These are phyloP conservation scores for Plenodomus biglobosus DNA, from an alignment of 2,329 filamentous ascomycete species.

Conservation along the genomic window DNA sequence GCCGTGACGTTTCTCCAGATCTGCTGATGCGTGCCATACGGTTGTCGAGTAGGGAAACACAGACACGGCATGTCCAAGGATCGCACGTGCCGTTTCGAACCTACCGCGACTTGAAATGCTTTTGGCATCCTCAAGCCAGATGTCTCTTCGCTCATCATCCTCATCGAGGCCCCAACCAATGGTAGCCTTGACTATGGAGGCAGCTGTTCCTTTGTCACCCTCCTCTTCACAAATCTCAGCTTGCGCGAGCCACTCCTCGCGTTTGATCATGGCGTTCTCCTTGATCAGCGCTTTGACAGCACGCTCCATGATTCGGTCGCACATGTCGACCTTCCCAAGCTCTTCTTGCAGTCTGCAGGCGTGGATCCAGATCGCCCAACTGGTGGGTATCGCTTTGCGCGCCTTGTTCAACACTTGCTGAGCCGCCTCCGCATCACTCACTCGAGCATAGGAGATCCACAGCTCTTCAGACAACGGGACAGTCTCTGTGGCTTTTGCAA, in stretches of 20 bases:
- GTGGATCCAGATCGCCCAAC: constrained; percentile 95
- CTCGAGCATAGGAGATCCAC: constrained; percentile 88
- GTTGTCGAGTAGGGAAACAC: constrained; percentile 87
- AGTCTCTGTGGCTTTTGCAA: constrained; percentile 93
- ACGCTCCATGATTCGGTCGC: constrained; percentile 87
- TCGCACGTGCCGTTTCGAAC: constrained; percentile 89
- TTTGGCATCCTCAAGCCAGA: constrained; percentile 93
- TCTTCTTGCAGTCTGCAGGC: constrained; percentile 87
- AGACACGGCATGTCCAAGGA: constrained; percentile 86
- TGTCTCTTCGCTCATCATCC: constrained; percentile 92
- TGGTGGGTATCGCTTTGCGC: constrained; percentile 88
- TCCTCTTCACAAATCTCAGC: constrained; percentile 95
- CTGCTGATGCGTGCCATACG: constrained; percentile 86
- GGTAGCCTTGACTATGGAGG: constrained; percentile 87
- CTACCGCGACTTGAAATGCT: constrained; percentile 76
- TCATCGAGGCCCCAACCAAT: constrained; percentile 92
- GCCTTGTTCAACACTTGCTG: constrained; percentile 95
- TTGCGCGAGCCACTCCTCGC: constrained; percentile 95
- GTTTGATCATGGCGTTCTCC: constrained; percentile 93
- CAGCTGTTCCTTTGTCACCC: constrained; percentile 81
- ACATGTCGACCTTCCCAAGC: constrained; percentile 76
- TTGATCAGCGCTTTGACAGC: constrained; percentile 85
- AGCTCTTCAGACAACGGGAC: constrained; percentile 92
- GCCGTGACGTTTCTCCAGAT: constrained; percentile 88
- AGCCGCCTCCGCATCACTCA: constrained; percentile 88